A percentile compares a stretch with the other conserved stretches of the same genome.
phyloP scores from a whole-genome alignment of 495 filamentous ascomycete species.

The Elaphomyces granulatus region DNA sequence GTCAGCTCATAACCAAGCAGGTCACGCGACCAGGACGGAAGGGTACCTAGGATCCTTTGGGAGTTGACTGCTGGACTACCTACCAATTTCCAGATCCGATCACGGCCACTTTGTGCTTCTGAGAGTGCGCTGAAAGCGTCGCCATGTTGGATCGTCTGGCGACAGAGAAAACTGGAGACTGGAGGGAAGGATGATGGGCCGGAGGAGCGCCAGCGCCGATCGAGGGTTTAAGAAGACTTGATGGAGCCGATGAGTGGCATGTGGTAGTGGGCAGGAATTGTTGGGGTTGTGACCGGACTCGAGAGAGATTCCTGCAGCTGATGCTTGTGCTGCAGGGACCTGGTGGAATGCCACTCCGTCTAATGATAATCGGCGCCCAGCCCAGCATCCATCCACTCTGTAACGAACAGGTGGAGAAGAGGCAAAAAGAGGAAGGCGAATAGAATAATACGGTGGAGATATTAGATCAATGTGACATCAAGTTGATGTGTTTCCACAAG shows the following conservation, averaged over 20 bases:
- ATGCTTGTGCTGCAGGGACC: neutral
- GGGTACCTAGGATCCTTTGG: too few relatives aligned
- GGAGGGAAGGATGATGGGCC: neutral
- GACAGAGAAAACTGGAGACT: too few relatives aligned
- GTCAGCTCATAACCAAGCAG: neutral
- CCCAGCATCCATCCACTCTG: neutral
- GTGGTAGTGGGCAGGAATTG: conserved; percentile 3
- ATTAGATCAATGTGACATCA: too few relatives aligned
- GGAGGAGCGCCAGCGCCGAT: neutral
- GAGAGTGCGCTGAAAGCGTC: conserved; percentile 29
- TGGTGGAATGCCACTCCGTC: neutral
- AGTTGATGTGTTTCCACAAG: too few relatives aligned
- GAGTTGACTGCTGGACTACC: too few relatives aligned
- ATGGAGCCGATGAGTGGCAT: neutral
- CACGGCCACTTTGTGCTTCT: conserved; percentile 87
- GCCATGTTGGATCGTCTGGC: conserved; percentile 23
- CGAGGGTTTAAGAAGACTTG: conserved; percentile 1
- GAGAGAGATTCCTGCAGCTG: too few relatives aligned
- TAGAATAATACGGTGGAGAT: too few relatives aligned
- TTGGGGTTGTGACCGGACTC: neutral
- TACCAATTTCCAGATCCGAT: conserved; percentile 97
- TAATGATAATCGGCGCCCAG: neutral
- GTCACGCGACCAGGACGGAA: conserved; percentile 1
- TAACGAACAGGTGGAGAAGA: too few relatives aligned
- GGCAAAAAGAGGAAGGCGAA: too few relatives aligned